phyloP scores from a whole-genome alignment of 163 green algal species.

The Coccomyxa subellipsoidea region DNA sequence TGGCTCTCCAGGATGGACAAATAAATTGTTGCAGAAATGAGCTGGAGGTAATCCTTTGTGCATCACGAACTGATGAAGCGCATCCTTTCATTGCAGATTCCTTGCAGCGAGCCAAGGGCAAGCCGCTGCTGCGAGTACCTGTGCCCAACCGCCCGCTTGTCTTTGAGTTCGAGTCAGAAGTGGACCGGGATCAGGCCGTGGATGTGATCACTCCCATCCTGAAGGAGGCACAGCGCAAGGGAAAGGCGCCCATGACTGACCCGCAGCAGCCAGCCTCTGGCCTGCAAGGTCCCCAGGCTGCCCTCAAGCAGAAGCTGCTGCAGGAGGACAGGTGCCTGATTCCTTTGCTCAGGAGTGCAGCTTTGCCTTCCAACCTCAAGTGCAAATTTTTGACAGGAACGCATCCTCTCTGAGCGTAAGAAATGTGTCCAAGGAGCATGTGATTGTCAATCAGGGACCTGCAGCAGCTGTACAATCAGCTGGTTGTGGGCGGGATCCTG shows the following conservation, averaged over 20 bases:
- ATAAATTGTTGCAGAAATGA: neutral
- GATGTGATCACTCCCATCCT: constrained; percentile 4
- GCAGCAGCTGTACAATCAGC: constrained; percentile 4
- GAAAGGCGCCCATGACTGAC: neutral
- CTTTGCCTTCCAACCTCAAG: neutral
- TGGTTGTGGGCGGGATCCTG: constrained; percentile 8
- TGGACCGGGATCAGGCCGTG: neutral
- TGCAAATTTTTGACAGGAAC: neutral
- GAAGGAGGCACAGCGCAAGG: neutral
- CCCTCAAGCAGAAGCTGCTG: constrained; percentile 4
- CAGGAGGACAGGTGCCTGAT: neutral
- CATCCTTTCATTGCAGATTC: neutral
- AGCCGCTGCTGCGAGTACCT: constrained; percentile 1
- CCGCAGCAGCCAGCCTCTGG: neutral
- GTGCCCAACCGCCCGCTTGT: neutral
- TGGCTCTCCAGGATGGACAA: neutral
- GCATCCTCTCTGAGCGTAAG: neutral
- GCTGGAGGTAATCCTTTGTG: too few species aligned
- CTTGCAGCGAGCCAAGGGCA: constrained; percentile 10
- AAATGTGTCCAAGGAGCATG: neutral
- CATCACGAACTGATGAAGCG: neutral
- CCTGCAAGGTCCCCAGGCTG: neutral
- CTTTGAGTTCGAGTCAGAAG: constrained; percentile 1
- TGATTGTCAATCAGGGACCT: constrained; percentile 2
- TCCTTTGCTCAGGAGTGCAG: too few species aligned